Conservation (phyloP, 2,329 filamentous ascomycete genomes). For the Fusarium robinianum region DNA sequence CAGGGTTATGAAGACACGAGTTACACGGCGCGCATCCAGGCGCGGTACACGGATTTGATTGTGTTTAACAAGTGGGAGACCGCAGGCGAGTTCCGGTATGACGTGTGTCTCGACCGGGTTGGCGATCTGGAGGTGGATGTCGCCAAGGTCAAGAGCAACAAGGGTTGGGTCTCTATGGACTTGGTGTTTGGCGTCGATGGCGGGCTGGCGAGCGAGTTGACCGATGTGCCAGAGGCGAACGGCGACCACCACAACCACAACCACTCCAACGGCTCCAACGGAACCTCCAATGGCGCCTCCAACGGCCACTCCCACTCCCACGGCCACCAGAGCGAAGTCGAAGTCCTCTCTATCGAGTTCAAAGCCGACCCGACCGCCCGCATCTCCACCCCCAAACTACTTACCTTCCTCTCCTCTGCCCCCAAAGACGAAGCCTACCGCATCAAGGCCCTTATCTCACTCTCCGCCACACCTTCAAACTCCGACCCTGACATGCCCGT, state of each 20-base stretch:
- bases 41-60: conserved; percentile 85
- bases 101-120: conserved; percentile 76
- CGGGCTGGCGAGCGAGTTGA: conserved; percentile 66
- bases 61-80: conserved; percentile 93
- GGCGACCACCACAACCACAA: conserved; percentile 38
- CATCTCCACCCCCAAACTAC: conserved; percentile 65
- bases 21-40: conserved; percentile 87
- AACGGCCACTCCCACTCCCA: conserved; percentile 52
- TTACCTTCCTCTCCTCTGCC: conserved; percentile 69
- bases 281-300: conserved; percentile 38
- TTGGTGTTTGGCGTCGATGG: conserved; percentile 88
- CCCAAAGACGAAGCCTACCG: conserved; percentile 95
- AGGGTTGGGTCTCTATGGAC: conserved; percentile 76
- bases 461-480: conserved; percentile 51
- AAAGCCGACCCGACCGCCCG: conserved; percentile 46
- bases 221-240: conserved; percentile 45
- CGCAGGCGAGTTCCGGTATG: conserved; percentile 73
- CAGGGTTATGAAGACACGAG: conserved; percentile 88
- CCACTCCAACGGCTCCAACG: conserved; percentile 35
- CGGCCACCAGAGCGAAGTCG: conserved; percentile 80
- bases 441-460: conserved; percentile 74
- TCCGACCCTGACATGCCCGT: conserved; percentile 55
- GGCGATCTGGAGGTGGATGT: conserved; percentile 80
- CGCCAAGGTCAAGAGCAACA: conserved; percentile 83
- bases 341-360: conserved; percentile 84